Conservation (phyloP, 352 stramenopile species). For the Pythium sp. region DNA sequence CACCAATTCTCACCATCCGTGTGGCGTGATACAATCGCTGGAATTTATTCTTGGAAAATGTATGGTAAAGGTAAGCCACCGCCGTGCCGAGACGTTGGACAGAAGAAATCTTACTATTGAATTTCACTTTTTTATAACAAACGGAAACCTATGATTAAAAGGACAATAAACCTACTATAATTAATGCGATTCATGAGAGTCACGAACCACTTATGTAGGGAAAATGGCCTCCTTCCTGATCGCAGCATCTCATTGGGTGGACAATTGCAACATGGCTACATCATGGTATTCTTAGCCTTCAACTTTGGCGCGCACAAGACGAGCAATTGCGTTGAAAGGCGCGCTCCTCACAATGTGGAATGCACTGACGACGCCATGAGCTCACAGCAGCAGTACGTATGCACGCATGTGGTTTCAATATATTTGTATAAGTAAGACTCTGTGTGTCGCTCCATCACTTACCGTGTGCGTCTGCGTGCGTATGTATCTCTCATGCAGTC, state of each 20-base stretch:
- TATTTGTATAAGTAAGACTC: background rate
- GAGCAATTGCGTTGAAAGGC: background rate
- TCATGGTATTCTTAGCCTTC: background rate
- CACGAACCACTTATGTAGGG: too few species aligned
- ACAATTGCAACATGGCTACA: conserved; percentile 4
- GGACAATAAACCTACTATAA: too few species aligned
- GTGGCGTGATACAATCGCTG: too few species aligned
- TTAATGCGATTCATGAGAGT: too few species aligned
- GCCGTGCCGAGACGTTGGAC: too few species aligned
- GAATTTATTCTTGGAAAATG: too few species aligned
- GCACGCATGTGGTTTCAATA: background rate
- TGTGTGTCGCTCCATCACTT: background rate
- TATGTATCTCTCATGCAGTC: background rate
- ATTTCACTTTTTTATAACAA: too few species aligned
- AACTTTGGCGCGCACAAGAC: background rate
- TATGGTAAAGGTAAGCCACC: too few species aligned
- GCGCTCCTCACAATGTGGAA: background rate
- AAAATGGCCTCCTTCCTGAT: too few species aligned
- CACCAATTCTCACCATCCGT: too few species aligned
- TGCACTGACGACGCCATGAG: background rate
- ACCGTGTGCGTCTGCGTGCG: background rate
- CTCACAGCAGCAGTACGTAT: background rate
- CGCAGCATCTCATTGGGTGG: background rate
- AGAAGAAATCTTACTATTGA: too few species aligned
- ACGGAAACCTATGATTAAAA: too few species aligned